Evolutionary conservation across 805 yeast genomes (phyloP).

Genomic region (Myxozyma melibiosi): DNA sequence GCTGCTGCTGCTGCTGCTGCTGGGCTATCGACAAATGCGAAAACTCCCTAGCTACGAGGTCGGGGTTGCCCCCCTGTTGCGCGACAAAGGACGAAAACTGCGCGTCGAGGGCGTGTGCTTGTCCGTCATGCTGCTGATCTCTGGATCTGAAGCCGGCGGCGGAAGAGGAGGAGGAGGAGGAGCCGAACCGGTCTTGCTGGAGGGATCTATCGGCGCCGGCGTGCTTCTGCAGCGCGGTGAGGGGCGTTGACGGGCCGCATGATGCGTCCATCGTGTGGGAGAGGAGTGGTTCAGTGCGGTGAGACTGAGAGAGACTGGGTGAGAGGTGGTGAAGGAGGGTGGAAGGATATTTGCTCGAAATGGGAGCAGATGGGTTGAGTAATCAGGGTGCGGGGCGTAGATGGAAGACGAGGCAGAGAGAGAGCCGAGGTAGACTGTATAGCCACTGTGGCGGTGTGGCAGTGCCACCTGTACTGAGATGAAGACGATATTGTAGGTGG

Average conservation of each 20-base stretch:
- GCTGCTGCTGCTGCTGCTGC: conserved; percentile 11
- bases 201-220: conserved; percentile 24
- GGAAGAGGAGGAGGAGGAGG: conserved; percentile 2
- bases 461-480: no score
- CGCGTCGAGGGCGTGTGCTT: conserved; percentile 6
- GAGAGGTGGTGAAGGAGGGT: conserved; percentile 14
- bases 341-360: no score
- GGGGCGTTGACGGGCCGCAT: conserved; percentile 34
- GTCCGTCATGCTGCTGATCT: conserved; percentile 4
- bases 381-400: no score
- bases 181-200: conserved; percentile 22
- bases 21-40: conserved; percentile 7
- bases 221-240: conserved; percentile 22
- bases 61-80: background rate
- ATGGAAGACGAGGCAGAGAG: no score
- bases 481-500: no score
- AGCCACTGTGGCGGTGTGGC: no score
- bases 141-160: conserved; percentile 1
- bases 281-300: no score
- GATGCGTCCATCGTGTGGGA: conserved; percentile 17
- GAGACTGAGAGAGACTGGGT: background rate
- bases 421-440: no score
- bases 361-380: no score
- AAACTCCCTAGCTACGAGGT: conserved; percentile 9
- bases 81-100: conserved; percentile 17